Conservation (phyloP, 2,329 filamentous ascomycete genomes). For the Huntiella bhutanensis region DNA sequence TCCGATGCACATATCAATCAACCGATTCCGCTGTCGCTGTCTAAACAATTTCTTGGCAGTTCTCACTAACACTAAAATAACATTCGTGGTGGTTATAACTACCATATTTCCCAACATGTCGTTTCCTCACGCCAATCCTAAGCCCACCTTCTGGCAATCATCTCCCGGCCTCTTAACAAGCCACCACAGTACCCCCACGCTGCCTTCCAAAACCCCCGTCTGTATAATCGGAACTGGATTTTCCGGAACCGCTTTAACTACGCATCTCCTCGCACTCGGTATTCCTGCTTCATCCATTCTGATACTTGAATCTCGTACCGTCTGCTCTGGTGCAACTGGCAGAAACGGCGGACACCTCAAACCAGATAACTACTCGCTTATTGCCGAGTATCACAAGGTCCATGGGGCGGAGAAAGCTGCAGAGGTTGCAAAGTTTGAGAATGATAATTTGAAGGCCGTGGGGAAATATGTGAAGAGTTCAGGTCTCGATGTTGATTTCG, state of each 20-base stretch:
- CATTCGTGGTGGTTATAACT: too few species aligned
- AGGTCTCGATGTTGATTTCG: constrained; percentile 25
- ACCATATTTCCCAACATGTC: not conserved
- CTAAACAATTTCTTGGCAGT: not conserved
- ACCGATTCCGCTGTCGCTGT: not conserved
- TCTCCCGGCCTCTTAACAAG: constrained; percentile 22
- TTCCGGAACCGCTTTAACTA: constrained; percentile 24
- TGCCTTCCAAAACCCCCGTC: constrained; percentile 25
- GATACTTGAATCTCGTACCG: constrained; percentile 19
- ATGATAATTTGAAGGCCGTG: constrained; percentile 15
- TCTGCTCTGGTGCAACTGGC: constrained; percentile 22
- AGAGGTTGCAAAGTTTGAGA: constrained; percentile 15
- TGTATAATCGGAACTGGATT: constrained; percentile 29
- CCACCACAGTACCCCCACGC: constrained; percentile 19
- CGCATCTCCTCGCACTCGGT: constrained; percentile 19
- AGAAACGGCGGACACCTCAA: constrained; percentile 18
- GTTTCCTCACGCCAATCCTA: constrained; percentile 15
- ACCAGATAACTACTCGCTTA: constrained; percentile 13
- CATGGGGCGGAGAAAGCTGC: constrained; percentile 14
- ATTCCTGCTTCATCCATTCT: constrained; percentile 14
- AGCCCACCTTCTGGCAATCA: constrained; percentile 24
- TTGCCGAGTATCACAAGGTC: constrained; percentile 11
- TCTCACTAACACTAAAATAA: not conserved
- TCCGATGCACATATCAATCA: not conserved
- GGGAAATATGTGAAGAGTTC: constrained; percentile 21